Evolutionary conservation across 2,329 filamentous ascomycete species (phyloP), one percentile per base, ranked within the genome.

Genomic region (Rutstroemia sp.): DNA sequence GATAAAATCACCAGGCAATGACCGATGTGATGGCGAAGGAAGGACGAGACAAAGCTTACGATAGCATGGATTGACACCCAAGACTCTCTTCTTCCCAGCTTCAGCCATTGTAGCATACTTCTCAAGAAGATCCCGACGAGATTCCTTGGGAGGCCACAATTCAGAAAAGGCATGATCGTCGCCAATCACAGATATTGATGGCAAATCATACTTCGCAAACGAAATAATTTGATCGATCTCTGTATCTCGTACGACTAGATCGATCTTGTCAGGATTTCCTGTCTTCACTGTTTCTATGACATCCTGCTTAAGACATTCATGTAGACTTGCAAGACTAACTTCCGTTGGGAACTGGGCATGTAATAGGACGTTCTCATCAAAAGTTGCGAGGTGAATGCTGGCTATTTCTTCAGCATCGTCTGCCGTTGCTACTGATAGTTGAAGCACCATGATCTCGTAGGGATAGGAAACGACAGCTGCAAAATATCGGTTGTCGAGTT

Each of bases 161-260:
- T 34, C 19, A 23, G 46, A 49, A 46, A 60, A 49, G 8, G 56
- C 30, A 16, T 23, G 10, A 42, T 58, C 21, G 23, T n/a, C 23
- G 12, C 14, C 44, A 39, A 45, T 42, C 23, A 25, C 51, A 30
- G 19, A n/a, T 30, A 55, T 42, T 47, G 30, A 38, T 44, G 65
- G 65, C 25, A 66, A 57, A 57, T 66, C 61, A 64, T 65, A 68
- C 55, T 66, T 67, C 21, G 64, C 65, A 54, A 68, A 67, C 21
- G 60, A 59, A 19, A 67, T 60, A 27, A 67, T 60, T 47, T 59
- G 50, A 5, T 58, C 46, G 12, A 54, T 56, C 16, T 61, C 56
- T 9, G 56, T 55, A 50, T 67, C 65, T 54, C 58, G 61, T 7
- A 63, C 61, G 4, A 68, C 55, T 48, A 49, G 27, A 66, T 54